phyloP scores from a whole-genome alignment of 2,329 filamentous ascomycete genomes.

The Monosporascus sp. region DNA sequence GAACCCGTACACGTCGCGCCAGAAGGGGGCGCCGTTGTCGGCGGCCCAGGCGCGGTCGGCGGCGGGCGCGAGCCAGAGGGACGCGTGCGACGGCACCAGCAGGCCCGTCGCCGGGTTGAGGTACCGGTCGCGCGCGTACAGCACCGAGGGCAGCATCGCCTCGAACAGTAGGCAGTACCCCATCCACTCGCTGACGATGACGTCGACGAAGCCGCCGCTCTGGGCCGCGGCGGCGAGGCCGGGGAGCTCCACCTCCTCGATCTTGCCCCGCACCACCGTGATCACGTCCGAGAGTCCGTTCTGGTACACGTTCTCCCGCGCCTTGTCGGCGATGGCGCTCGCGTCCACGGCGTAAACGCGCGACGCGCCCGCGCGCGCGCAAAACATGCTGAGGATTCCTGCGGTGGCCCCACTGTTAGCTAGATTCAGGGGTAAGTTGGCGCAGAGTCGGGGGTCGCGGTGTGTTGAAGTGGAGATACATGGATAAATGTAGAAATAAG shows the following conservation, averaged over 20 bases:
- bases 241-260: constrained; percentile 79
- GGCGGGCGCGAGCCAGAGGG: constrained; percentile 75
- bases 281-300: constrained; percentile 72
- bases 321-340: constrained; percentile 82
- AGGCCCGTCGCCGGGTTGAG: constrained; percentile 67
- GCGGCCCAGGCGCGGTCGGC: constrained; percentile 71
- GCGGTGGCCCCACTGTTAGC: neutral
- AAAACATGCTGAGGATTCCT: constrained; percentile 92
- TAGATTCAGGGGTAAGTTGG: neutral
- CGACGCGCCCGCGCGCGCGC: constrained; percentile 80
- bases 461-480: neutral
- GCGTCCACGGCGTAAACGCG: constrained; percentile 90
- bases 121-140: constrained; percentile 84
- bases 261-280: constrained; percentile 75
- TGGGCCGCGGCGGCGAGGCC: constrained; percentile 20
- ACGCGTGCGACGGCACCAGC: constrained; percentile 81
- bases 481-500: constrained; percentile 15
- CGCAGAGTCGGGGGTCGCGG: neutral
- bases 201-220: constrained; percentile 69
- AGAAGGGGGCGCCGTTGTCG: constrained; percentile 77
- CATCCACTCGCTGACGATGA: constrained; percentile 98
- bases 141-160: constrained; percentile 89
- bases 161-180: constrained; percentile 91
- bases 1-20: constrained; percentile 91
- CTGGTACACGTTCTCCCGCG: constrained; percentile 75